phyloP scores from a whole-genome alignment of 176 grass and related monocot genomes.

The Bonia amplexicaulis region DNA sequence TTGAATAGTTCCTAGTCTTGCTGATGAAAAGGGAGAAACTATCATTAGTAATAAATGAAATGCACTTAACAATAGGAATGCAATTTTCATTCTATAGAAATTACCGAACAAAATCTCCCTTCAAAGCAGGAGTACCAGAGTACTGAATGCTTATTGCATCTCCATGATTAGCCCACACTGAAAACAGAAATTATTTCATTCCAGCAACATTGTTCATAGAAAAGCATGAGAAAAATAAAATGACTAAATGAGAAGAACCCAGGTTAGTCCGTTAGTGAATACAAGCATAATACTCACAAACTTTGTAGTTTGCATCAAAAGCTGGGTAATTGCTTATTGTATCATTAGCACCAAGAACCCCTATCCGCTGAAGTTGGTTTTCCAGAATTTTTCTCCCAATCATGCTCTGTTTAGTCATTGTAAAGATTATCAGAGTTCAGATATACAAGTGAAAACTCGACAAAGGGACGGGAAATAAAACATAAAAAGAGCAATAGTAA shows the following conservation, averaged over 20 bases:
- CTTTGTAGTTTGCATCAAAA: slow-evolving; percentile 85
- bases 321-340: slow-evolving; percentile 57
- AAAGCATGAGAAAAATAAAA: slow-evolving; percentile 21
- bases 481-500: slow-evolving; percentile 6
- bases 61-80: not conserved
- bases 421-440: slow-evolving; percentile 34
- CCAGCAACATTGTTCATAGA: slow-evolving; percentile 13
- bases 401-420: slow-evolving; percentile 67
- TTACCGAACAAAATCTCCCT: slow-evolving; percentile 98
- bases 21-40: not conserved
- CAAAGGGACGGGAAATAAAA: not conserved
- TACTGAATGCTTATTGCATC: slow-evolving; percentile 99
- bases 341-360: slow-evolving; percentile 55
- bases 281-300: slow-evolving; percentile 56
- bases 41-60: slow-evolving; percentile 2
- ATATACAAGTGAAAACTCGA: not conserved
- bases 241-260: not conserved
- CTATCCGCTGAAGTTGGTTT: slow-evolving; percentile 64
- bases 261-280: not conserved
- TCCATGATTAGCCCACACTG: slow-evolving; percentile 99
- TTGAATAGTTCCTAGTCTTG: not conserved
- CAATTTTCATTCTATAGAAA: not conserved
- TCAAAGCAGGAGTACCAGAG: slow-evolving; percentile 92
- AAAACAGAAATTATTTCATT: slow-evolving; percentile 28
- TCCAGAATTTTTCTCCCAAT: slow-evolving; percentile 83